These are phyloP conservation scores for Backusella westeae DNA, from an alignment of 192 early-diverging fungal species.

Conservation along the genomic window DNA sequence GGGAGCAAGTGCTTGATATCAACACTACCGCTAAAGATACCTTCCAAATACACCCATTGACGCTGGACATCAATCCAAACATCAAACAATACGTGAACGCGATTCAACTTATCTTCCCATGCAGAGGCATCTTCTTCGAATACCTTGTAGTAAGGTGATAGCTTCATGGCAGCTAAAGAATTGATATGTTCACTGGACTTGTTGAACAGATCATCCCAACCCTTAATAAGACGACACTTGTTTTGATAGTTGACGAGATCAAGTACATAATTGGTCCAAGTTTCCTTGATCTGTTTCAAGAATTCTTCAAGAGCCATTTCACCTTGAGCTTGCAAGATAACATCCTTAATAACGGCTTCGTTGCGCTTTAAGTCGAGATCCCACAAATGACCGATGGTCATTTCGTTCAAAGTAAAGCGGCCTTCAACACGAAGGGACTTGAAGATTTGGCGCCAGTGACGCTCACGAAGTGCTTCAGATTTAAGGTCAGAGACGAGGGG, in stretches of 20 bases:
- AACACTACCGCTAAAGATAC: constrained; percentile 93
- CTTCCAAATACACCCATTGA: constrained; percentile 99
- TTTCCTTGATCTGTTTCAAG: constrained; percentile 86
- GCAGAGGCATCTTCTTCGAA: constrained; percentile 95
- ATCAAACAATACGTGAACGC: constrained; percentile 95
- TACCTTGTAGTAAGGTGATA: constrained; percentile 95
- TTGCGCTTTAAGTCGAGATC: constrained; percentile 88
- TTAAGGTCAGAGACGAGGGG: constrained; percentile 83
- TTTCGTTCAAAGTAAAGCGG: constrained; percentile 66
- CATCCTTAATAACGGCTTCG: constrained; percentile 82
- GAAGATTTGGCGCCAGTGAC: constrained; percentile 96
- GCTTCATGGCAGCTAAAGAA: constrained; percentile 94
- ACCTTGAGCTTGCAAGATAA: constrained; percentile 92
- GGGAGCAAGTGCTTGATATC: constrained; percentile 98
- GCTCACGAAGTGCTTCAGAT: constrained; percentile 93
- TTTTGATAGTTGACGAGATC: constrained; percentile 98
- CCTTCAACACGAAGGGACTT: constrained; percentile 77
- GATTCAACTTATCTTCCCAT: constrained; percentile 98
- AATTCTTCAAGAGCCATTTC: constrained; percentile 99
- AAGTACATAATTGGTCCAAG: constrained; percentile 88
- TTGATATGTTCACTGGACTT: constrained; percentile 96
- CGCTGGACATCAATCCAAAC: constrained; percentile 99
- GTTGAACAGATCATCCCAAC: constrained; percentile 98
- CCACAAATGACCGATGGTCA: constrained; percentile 96
- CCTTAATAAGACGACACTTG: constrained; percentile 93